A percentile compares a stretch with the other conserved stretches of the same genome.
These are phyloP conservation scores for Colletotrichum horii DNA, from an alignment of 2,329 filamentous ascomycete species.

Conservation along the genomic window DNA sequence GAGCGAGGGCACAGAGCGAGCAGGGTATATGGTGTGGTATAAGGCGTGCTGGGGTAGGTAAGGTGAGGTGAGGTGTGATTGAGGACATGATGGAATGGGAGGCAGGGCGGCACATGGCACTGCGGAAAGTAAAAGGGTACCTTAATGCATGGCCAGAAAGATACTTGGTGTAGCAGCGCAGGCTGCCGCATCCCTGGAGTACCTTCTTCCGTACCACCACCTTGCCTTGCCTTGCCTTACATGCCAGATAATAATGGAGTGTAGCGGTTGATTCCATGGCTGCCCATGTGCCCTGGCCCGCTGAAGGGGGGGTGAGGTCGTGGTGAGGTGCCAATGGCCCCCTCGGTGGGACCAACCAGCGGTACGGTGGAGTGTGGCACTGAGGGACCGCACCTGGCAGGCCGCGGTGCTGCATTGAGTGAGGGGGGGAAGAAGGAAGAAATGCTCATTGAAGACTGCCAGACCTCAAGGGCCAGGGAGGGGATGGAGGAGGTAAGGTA, in stretches of 20 bases:
- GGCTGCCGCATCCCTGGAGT: neutral
- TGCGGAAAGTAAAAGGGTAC: neutral
- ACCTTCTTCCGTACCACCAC: neutral
- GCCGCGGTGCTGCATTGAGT: no score
- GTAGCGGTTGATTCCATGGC: neutral
- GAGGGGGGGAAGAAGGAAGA: neutral
- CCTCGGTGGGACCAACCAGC: neutral
- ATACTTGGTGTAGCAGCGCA: neutral
- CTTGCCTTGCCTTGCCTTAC: neutral
- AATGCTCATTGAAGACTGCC: neutral
- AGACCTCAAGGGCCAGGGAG: neutral
- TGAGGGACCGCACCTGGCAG: neutral
- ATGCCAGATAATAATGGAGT: neutral
- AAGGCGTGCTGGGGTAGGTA: slow-evolving; percentile 1
- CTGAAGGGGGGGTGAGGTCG: neutral
- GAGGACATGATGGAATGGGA: neutral
- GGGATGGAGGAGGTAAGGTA: neutral
- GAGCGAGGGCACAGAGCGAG: neutral
- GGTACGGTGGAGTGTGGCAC: neutral
- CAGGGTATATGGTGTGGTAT: neutral
- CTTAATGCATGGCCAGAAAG: neutral
- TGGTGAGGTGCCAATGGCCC: neutral
- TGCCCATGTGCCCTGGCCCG: neutral
- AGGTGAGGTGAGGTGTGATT: slow-evolving; percentile 2
- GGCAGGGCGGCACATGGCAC: neutral